Percentiles rank a stretch among this genome's conserved stretches.
phyloP scores from a whole-genome alignment of 495 filamentous ascomycete genomes.

The Trichocladium uniseriatum region DNA sequence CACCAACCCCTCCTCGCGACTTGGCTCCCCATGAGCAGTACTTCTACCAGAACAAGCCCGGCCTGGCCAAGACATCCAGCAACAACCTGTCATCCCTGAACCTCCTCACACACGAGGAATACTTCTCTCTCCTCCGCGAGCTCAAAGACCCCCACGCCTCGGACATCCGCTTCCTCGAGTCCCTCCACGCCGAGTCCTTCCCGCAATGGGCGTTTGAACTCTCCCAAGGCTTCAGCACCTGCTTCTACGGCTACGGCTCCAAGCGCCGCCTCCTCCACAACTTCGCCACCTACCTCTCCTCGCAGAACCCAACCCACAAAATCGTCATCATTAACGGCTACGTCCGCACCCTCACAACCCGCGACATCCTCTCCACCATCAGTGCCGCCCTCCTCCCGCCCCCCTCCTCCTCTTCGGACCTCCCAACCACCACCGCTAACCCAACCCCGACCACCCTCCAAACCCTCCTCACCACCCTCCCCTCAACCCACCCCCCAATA shows the following conservation, averaged over 20 bases:
- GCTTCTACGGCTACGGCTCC: slow-evolving; percentile 86
- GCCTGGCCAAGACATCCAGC: slow-evolving; percentile 71
- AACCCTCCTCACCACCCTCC: slow-evolving; percentile 42
- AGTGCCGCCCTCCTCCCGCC: slow-evolving; percentile 55
- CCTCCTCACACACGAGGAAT: slow-evolving; percentile 82
- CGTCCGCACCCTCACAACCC: slow-evolving; percentile 60
- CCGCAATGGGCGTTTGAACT: slow-evolving; percentile 92
- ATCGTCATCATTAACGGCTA: slow-evolving; percentile 90
- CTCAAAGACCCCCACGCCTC: slow-evolving; percentile 61
- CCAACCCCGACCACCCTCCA: slow-evolving; percentile 50
- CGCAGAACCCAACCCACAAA: slow-evolving; percentile 33
- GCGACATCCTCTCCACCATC: slow-evolving; percentile 69
- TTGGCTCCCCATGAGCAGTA: slow-evolving; percentile 83
- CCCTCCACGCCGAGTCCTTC: slow-evolving; percentile 72
- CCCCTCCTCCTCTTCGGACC: slow-evolving; percentile 27
- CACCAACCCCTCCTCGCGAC: slow-evolving; percentile 69
- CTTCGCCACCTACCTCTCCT: slow-evolving; percentile 67
- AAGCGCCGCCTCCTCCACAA: slow-evolving; percentile 67
- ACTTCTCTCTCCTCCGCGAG: slow-evolving; percentile 60
- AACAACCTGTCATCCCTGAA: slow-evolving; percentile 69
- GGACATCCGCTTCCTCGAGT: slow-evolving; percentile 61
- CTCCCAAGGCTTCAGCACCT: slow-evolving; percentile 78
- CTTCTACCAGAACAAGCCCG: slow-evolving; percentile 84
- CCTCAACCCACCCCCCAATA: slow-evolving; percentile 31
- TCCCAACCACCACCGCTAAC: slow-evolving; percentile 25